Conservation (phyloP, 352 stramenopile genomes). For the Phytophthora kernoviae region DNA sequence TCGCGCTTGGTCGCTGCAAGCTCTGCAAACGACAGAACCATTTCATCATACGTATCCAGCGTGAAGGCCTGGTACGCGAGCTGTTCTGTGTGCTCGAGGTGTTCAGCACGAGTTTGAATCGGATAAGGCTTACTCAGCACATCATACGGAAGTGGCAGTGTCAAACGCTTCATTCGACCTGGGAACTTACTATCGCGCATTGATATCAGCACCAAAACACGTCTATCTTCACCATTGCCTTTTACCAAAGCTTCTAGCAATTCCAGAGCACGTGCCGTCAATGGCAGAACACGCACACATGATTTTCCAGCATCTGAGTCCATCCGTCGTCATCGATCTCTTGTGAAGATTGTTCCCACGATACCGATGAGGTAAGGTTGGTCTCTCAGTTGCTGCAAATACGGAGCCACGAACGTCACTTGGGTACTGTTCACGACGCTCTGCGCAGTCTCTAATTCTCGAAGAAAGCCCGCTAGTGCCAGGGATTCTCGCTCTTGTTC, state of each 20-base stretch:
- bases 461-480: slow-evolving; percentile 67
- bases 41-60: slow-evolving; percentile 28
- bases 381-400: slow-evolving; percentile 67
- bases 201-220: slow-evolving; percentile 55
- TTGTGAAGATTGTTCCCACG: slow-evolving; percentile 18
- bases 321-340: not conserved
- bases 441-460: slow-evolving; percentile 64
- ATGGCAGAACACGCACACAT: slow-evolving; percentile 51
- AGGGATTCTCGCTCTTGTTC: slow-evolving; percentile 64
- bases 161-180: slow-evolving; percentile 73
- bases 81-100: slow-evolving; percentile 49
- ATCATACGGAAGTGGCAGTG: slow-evolving; percentile 55
- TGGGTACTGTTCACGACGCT: slow-evolving; percentile 57
- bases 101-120: slow-evolving; percentile 58
- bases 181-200: slow-evolving; percentile 85
- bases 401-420: slow-evolving; percentile 75
- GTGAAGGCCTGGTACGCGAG: slow-evolving; percentile 56
- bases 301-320: slow-evolving; percentile 5
- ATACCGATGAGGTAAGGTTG: slow-evolving; percentile 32
- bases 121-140: slow-evolving; percentile 60
- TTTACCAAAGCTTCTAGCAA: slow-evolving; percentile 25
- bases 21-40: slow-evolving; percentile 62
- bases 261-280: slow-evolving; percentile 48
- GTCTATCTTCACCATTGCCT: slow-evolving; percentile 7
- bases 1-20: slow-evolving; percentile 38